Conservation (phyloP, 768 basidiomycete species). For the Clitopilus hobsonii region DNA sequence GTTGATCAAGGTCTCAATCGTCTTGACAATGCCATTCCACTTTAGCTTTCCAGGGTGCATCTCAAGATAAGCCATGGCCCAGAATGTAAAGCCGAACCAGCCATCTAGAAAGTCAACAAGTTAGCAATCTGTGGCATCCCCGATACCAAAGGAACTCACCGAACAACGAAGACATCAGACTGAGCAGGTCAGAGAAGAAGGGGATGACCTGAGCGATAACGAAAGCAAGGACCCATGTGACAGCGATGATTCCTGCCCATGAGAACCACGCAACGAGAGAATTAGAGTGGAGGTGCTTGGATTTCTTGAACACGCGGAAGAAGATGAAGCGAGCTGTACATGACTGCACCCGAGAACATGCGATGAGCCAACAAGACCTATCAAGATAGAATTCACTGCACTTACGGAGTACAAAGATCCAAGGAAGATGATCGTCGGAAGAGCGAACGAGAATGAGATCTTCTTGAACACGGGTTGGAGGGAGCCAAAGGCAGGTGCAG, state of each 20-base stretch:
- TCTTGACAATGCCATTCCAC: conserved; percentile 27
- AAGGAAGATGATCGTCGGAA: conserved; percentile 42
- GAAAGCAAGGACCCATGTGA: conserved; percentile 28
- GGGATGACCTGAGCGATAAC: conserved; percentile 29
- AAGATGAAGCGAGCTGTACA: conserved; percentile 40
- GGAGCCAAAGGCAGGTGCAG: conserved; percentile 38
- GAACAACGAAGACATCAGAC: conserved; percentile 38
- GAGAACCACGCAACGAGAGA: conserved; percentile 24
- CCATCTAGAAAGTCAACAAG: conserved; percentile 13
- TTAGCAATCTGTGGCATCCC: not conserved
- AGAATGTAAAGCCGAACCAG: conserved; percentile 39
- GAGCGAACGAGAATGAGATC: conserved; percentile 39
- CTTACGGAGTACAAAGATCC: conserved; percentile 38
- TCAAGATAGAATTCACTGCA: too few species aligned
- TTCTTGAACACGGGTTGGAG: conserved; percentile 32
- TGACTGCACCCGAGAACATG: conserved; percentile 18
- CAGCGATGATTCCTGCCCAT: conserved; percentile 26
- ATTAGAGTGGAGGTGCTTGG: conserved; percentile 31
- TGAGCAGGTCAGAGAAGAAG: conserved; percentile 35
- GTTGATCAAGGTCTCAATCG: conserved; percentile 31
- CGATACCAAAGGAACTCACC: conserved; percentile 16
- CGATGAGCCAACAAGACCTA: not conserved
- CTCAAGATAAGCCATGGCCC: conserved; percentile 38
- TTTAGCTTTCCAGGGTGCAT: conserved; percentile 28
- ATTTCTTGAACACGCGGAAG: conserved; percentile 36